Evolutionary conservation across 306 rosid species (phyloP).

Genomic region (Notholithocarpus densiflorus): DNA sequence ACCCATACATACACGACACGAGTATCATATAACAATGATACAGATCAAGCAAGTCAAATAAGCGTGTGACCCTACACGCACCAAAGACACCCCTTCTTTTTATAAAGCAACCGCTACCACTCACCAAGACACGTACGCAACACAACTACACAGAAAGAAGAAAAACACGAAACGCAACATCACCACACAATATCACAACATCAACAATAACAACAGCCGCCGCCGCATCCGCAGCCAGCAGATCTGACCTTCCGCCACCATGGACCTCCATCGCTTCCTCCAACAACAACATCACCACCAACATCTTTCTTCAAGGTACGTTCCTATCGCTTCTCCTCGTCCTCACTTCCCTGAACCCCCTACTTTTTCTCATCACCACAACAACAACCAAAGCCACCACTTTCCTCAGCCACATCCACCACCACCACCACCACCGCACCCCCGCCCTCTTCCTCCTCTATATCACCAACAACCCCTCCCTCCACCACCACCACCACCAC

Average conservation of each 20-base stretch:
- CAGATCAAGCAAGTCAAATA: too few relatives aligned
- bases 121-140: too few relatives aligned
- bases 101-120: too few relatives aligned
- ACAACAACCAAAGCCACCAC: neutral
- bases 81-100: too few relatives aligned
- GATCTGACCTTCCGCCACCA: neutral
- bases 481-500: slow-evolving; percentile 23
- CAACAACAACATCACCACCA: neutral
- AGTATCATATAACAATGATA: accelerated
- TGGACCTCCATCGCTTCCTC: slow-evolving; percentile 16
- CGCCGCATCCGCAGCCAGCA: neutral
- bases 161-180: too few relatives aligned
- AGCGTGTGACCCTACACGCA: too few relatives aligned
- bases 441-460: slow-evolving; percentile 9
- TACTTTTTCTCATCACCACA: neutral
- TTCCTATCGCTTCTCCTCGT: neutral
- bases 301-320: slow-evolving; percentile 14
- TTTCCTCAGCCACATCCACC: neutral
- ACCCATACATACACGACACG: too few relatives aligned
- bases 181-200: too few relatives aligned
- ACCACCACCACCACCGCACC: neutral
- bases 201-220: neutral
- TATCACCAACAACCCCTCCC: slow-evolving; percentile 18
- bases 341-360: slow-evolving; percentile 18
- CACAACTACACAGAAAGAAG: too few relatives aligned